Conservation (phyloP, 306 rosid species). For the Spatholobus suberectus region DNA sequence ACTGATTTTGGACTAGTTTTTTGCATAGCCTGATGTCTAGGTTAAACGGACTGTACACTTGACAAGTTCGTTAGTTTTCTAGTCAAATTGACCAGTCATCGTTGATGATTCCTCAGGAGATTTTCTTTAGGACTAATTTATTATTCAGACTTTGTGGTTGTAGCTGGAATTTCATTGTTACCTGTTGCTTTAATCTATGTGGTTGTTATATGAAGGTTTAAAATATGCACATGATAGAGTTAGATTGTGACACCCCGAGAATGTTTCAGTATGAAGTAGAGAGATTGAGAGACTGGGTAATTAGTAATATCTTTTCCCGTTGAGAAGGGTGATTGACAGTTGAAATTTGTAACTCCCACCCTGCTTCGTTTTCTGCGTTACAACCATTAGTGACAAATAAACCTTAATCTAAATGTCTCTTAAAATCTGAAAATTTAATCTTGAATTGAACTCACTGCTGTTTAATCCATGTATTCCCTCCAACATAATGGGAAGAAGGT, state of each 20-base stretch:
- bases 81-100: neutral
- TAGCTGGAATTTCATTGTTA: neutral
- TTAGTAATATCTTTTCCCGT: neutral
- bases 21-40: neutral
- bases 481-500: neutral
- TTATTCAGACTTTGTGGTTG: conserved; percentile 4
- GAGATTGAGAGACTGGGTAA: conserved; percentile 5
- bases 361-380: neutral
- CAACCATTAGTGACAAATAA: neutral
- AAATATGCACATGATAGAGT: neutral
- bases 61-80: neutral
- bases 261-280: neutral
- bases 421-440: neutral
- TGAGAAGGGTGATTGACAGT: neutral
- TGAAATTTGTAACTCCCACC: neutral
- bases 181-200: conserved; percentile 4
- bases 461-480: neutral
- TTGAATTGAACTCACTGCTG: neutral
- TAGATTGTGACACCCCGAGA: neutral
- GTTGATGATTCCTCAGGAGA: neutral
- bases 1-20: neutral
- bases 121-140: conserved; percentile 2
- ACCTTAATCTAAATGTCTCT: conserved; percentile 10
- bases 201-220: neutral
- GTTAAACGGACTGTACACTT: neutral